Conservation (phyloP, 768 basidiomycete species). For the Podaxis rugospora region DNA sequence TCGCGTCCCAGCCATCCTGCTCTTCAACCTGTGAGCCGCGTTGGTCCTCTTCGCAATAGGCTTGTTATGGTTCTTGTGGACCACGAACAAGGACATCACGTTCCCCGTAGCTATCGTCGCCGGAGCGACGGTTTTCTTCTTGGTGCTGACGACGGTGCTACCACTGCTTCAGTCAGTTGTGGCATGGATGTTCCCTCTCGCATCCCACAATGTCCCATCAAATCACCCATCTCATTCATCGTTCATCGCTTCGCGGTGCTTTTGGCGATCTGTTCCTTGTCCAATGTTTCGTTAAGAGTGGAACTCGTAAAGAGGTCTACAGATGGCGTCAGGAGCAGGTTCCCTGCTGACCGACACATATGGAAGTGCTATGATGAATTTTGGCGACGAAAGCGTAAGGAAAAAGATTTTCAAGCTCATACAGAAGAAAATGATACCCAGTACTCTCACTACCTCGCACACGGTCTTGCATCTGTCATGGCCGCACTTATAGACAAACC, state of each 20-base stretch:
- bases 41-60: conserved; percentile 27
- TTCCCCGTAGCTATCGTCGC: conserved; percentile 17
- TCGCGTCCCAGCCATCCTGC: conserved; percentile 22
- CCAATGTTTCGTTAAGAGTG: neutral
- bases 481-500: conserved; percentile 1
- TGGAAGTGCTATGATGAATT: conserved; percentile 6
- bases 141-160: conserved; percentile 19
- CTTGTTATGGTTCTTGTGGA: conserved; percentile 24
- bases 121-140: conserved; percentile 17
- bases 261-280: neutral
- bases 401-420: neutral
- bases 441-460: conserved; percentile 4
- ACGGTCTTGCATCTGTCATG: neutral
- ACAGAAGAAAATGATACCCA: neutral
- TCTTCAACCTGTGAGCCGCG: conserved; percentile 24
- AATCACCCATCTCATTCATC: conserved; percentile 24
- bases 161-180: conserved; percentile 19
- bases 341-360: conserved; percentile 1
- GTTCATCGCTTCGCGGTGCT: conserved; percentile 14
- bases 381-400: conserved; percentile 1
- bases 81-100: conserved; percentile 18
- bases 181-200: conserved; percentile 5
- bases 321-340: neutral
- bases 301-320: neutral
- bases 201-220: conserved; percentile 21